A percentile compares a stretch with the other conserved stretches of the same genome.
phyloP scores from a whole-genome alignment of 2,329 filamentous ascomycete genomes.

The Cladosporium sphaerospermum region DNA sequence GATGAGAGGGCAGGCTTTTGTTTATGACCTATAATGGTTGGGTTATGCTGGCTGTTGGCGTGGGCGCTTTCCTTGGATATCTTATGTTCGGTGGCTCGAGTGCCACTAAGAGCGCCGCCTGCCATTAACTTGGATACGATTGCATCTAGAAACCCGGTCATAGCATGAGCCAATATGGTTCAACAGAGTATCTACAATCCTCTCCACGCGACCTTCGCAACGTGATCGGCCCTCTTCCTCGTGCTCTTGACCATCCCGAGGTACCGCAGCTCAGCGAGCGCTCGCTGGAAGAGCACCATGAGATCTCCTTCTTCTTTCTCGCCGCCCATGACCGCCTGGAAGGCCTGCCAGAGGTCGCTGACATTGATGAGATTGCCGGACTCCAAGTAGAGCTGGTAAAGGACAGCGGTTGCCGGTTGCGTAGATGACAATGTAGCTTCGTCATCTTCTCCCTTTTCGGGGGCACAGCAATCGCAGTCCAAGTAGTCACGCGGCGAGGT shows the following conservation, averaged over 20 bases:
- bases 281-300: constrained; percentile 73
- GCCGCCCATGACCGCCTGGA: constrained; percentile 56
- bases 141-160: too few relatives aligned
- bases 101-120: constrained; percentile 79
- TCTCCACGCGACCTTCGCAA: constrained; percentile 77
- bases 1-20: constrained; percentile 60
- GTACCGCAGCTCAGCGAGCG: constrained; percentile 74
- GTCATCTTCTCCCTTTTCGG: constrained; percentile 34
- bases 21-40: constrained; percentile 99
- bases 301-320: constrained; percentile 32
- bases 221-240: constrained; percentile 85
- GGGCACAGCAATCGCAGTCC: constrained; percentile 60
- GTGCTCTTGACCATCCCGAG: constrained; percentile 85
- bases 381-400: constrained; percentile 76
- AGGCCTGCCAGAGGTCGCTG: constrained; percentile 73
- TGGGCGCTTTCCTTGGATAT: constrained; percentile 87
- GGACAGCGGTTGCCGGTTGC: constrained; percentile 63
- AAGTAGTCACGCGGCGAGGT: constrained; percentile 71
- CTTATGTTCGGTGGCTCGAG: constrained; percentile 68
- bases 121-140: constrained; percentile 47
- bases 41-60: constrained; percentile 86
- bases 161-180: background rate
- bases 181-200: constrained; percentile 50
- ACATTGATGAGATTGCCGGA: constrained; percentile 71
- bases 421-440: constrained; percentile 49